phyloP scores from a whole-genome alignment of 129 eudicot species.

The Helianthus tuberosus region DNA sequence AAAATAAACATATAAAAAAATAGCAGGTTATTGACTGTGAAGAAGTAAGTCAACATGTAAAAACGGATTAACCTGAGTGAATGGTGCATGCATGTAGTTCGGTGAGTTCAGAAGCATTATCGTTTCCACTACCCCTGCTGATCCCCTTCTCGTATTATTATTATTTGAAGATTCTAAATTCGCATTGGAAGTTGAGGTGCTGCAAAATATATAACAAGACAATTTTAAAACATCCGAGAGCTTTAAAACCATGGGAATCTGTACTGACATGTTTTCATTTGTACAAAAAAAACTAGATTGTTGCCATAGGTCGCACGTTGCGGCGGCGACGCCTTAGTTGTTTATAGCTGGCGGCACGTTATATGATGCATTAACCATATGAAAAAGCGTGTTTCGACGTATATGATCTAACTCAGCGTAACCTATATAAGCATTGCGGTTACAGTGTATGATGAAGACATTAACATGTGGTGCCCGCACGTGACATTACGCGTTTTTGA shows the following conservation, averaged over 20 bases:
- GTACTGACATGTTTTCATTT: not conserved
- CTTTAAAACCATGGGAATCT: constrained; percentile 9
- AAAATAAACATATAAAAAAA: not conserved
- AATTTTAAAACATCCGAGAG: constrained; percentile 7
- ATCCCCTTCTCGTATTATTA: constrained; percentile 48
- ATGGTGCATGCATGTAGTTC: constrained; percentile 80
- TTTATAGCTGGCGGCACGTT: too few species aligned
- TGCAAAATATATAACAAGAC: constrained; percentile 32
- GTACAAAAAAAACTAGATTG: not conserved
- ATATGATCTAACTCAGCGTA: too few species aligned
- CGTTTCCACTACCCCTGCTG: constrained; percentile 70
- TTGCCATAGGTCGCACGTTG: too few species aligned
- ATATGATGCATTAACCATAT: too few species aligned
- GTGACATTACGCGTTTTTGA: too few species aligned
- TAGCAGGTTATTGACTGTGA: not conserved
- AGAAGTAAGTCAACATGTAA: constrained; percentile 13
- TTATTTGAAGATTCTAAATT: constrained; percentile 33
- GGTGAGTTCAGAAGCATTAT: constrained; percentile 75
- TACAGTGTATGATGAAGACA: too few species aligned
- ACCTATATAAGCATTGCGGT: too few species aligned
- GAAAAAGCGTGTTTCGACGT: too few species aligned
- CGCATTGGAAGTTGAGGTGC: constrained; percentile 37
- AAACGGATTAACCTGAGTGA: constrained; percentile 68
- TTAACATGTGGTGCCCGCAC: too few species aligned
- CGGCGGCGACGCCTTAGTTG: too few species aligned